Evolutionary conservation across 148 eudicot genomes (phyloP).

Genomic region (Silene latifolia): DNA sequence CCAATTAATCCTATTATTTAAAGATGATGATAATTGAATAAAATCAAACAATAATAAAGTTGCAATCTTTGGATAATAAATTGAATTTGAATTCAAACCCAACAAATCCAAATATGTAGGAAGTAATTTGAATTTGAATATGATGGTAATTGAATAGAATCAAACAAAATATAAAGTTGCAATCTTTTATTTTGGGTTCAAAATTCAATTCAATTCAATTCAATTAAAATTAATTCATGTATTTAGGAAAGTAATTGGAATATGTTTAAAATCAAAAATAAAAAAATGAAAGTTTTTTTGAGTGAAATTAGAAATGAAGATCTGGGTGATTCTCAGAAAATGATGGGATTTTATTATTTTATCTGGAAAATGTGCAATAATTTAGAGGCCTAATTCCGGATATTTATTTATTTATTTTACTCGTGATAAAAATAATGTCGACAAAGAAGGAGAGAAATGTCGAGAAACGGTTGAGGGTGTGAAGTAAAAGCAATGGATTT

Average conservation of each 20-base stretch:
- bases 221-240: no score
- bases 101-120: not conserved
- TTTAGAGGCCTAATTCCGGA: not conserved
- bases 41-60: not conserved
- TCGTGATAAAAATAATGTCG: no score
- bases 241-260: not conserved
- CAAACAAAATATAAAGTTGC: not conserved
- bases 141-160: not conserved
- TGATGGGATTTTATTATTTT: not conserved
- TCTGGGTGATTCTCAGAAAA: slow-evolving; percentile 12
- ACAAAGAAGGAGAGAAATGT: not conserved
- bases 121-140: not conserved
- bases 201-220: no score
- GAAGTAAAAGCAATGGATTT: slow-evolving; percentile 12
- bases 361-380: not conserved
- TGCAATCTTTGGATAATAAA: not conserved
- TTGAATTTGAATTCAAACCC: not conserved
- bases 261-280: not conserved
- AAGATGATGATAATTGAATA: no score
- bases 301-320: slow-evolving; percentile 4
- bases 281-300: no score
- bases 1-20: no score
- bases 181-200: no score
- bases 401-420: not conserved
- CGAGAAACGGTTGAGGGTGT: not conserved